Evolutionary conservation across 257 asterid species (phyloP).

Genomic region (Solanum corneliomulleri): DNA sequence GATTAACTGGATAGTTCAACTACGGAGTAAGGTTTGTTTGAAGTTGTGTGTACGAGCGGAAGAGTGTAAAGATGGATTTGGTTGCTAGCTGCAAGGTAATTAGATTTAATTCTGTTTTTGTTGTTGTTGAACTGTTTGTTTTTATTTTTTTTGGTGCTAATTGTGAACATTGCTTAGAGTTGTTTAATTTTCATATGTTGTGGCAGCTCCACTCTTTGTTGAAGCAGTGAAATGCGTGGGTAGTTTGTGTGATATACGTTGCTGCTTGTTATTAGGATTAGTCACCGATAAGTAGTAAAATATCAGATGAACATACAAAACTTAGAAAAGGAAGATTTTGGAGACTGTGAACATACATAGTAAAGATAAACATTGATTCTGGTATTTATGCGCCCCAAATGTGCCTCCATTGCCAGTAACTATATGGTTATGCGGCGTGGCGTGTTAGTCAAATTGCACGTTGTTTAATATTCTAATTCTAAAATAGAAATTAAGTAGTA

Average conservation of each 20-base stretch:
- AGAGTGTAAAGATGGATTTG: conserved; percentile 55
- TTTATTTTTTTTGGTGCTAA: not conserved
- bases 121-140: not conserved
- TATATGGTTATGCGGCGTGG: not conserved
- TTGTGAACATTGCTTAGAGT: not conserved
- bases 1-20: not conserved
- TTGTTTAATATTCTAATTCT: not conserved
- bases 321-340: not conserved
- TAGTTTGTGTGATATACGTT: not conserved
- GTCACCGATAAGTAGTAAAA: not conserved
- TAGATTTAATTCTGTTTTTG: not conserved
- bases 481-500: not conserved
- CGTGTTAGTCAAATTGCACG: not conserved
- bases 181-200: not conserved
- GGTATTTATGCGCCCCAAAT: not conserved
- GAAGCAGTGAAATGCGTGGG: not conserved
- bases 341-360: not conserved
- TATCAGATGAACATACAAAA: not conserved
- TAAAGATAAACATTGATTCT: not conserved
- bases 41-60: not conserved
- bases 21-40: not conserved
- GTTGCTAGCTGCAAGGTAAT: conserved; percentile 70
- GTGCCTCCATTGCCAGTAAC: not conserved
- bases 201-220: not conserved
- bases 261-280: not conserved